Evolutionary conservation across 345 rosid genomes (phyloP).

Genomic region (Brassica incana): DNA sequence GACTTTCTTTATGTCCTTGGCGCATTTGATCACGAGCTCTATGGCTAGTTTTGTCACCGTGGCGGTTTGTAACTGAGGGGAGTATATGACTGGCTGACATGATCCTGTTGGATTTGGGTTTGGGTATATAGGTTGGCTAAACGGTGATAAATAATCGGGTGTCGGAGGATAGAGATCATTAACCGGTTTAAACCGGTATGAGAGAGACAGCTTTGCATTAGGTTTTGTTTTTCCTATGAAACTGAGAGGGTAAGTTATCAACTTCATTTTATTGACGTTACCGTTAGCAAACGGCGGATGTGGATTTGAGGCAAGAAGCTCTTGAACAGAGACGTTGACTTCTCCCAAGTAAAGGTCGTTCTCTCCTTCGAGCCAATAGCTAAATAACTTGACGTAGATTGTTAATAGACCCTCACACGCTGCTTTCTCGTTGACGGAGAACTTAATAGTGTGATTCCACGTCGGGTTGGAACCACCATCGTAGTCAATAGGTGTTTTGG

Average conservation of each 20-base stretch:
- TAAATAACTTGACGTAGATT: conserved; percentile 35
- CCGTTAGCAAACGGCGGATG: conserved; percentile 5
- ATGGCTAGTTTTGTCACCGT: conserved; percentile 41
- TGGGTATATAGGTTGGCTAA: neutral
- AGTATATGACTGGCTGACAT: neutral
- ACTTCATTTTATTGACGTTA: conserved; percentile 16
- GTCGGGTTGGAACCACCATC: conserved; percentile 58
- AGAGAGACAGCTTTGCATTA: conserved; percentile 41
- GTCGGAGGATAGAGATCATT: neutral
- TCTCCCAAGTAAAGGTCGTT: conserved; percentile 51
- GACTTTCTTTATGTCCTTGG: conserved; percentile 53
- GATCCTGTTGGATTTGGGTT: neutral
- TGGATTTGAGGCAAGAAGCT: conserved; percentile 41
- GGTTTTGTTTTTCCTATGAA: conserved; percentile 42
- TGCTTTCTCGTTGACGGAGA: conserved; percentile 45
- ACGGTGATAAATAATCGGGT: neutral
- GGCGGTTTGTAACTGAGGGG: neutral
- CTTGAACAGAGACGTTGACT: conserved; percentile 63
- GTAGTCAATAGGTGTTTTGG: conserved; percentile 45
- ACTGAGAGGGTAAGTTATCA: conserved; percentile 51
- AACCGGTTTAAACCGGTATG: conserved; percentile 48
- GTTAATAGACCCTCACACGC: conserved; percentile 46
- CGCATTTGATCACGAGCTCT: conserved; percentile 52
- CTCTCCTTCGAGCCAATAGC: conserved; percentile 57
- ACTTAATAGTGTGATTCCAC: conserved; percentile 62